Evolutionary conservation across 1,284 basidiomycete genomes (phyloP).

Genomic region (Leccinum laetum): DNA sequence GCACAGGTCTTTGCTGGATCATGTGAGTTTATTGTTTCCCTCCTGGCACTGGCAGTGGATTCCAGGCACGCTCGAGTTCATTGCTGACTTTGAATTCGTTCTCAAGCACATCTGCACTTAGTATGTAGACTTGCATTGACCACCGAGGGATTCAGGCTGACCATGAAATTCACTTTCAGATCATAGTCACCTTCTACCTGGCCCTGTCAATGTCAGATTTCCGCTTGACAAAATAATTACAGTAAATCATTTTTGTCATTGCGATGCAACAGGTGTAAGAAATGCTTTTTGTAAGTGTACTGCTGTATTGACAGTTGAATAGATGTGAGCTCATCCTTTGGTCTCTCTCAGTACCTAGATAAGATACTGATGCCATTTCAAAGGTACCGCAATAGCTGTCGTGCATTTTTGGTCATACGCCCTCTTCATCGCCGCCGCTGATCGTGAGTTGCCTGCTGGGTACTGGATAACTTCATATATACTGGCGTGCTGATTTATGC

Average conservation of each 20-base stretch:
- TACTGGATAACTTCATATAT: too few relatives aligned
- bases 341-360: background rate
- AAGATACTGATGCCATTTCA: background rate
- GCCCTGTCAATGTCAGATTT: constrained; percentile 1
- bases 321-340: constrained; percentile 7
- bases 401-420: constrained; percentile 12
- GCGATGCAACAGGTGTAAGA: constrained; percentile 5
- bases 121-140: background rate
- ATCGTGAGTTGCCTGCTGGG: constrained; percentile 1
- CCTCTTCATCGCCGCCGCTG: constrained; percentile 13
- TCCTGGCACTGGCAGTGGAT: background rate
- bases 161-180: background rate
- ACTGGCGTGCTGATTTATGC: background rate
- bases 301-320: background rate
- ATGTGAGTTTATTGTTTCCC: constrained; percentile 1
- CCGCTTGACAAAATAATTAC: background rate
- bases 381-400: constrained; percentile 9
- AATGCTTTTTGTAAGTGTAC: background rate
- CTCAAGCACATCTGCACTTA: constrained; percentile 2
- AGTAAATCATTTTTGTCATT: background rate
- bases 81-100: background rate
- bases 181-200: constrained; percentile 9
- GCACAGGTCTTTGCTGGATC: constrained; percentile 16
- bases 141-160: background rate
- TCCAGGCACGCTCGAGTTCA: background rate